Conservation (phyloP, 306 rosid genomes). For the Trifolium fragiferum region DNA sequence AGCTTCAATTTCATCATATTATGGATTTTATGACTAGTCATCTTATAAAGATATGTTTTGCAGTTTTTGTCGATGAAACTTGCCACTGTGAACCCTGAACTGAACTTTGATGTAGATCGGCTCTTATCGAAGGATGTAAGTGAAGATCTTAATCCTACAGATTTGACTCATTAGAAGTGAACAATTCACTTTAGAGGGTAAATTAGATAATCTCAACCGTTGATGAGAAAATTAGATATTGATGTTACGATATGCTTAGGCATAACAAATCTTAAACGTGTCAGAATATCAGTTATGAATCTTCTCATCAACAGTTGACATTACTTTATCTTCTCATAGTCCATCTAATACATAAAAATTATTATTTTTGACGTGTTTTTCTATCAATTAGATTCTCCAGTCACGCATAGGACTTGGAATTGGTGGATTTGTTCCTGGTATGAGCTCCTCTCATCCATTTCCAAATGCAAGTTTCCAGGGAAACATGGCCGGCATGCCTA, state of each 20-base stretch:
- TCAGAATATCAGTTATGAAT: not conserved
- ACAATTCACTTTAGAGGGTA: not conserved
- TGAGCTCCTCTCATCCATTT: conserved; percentile 64
- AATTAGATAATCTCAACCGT: not conserved
- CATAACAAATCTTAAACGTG: not conserved
- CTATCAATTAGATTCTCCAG: conserved; percentile 66
- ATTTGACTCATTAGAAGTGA: not conserved
- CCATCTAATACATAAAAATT: not conserved
- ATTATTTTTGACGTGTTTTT: conserved; percentile 30
- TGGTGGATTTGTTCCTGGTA: conserved; percentile 65
- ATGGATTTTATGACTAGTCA: conserved; percentile 25
- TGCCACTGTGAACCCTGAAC: conserved; percentile 93
- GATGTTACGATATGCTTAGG: not conserved
- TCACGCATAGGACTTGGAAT: conserved; percentile 62
- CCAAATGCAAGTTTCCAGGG: conserved; percentile 69
- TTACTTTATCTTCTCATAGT: not conserved
- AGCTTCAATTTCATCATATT: conserved; percentile 23
- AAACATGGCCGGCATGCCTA: conserved; percentile 59
- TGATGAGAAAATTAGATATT: not conserved
- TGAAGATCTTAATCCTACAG: conserved; percentile 20
- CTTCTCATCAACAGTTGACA: not conserved
- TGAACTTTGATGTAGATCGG: conserved; percentile 80
- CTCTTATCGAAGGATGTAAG: conserved; percentile 94
- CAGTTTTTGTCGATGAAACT: conserved; percentile 99
- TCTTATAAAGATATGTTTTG: conserved; percentile 38